Conservation (phyloP, 1,284 basidiomycete species). For the Cutaneotrichosporon spelunceum region DNA sequence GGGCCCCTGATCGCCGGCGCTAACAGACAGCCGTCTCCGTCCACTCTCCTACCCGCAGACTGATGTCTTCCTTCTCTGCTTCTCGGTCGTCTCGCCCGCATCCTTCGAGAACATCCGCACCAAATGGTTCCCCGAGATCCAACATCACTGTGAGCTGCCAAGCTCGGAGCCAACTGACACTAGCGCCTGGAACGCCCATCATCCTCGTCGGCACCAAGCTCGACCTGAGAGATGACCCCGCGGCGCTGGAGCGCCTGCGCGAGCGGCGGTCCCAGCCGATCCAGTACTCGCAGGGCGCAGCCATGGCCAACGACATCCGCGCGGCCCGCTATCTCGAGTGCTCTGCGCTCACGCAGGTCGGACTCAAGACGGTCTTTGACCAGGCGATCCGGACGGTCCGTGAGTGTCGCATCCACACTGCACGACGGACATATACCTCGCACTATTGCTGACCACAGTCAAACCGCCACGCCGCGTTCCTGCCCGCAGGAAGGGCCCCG, state of each 20-base stretch:
- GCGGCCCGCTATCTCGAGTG: conserved; percentile 50
- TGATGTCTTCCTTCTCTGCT: conserved; percentile 98
- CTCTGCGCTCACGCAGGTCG: conserved; percentile 89
- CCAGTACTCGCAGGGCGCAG: conserved; percentile 73
- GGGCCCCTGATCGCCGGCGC: neutral
- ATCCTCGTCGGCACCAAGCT: conserved; percentile 97
- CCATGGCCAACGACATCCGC: conserved; percentile 84
- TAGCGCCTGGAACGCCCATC: conserved; percentile 89
- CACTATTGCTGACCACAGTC: conserved; percentile 28
- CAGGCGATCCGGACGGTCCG: conserved; percentile 78
- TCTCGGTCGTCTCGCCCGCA: conserved; percentile 94
- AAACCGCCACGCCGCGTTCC: conserved; percentile 46
- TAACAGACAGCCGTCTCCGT: conserved; percentile 73
- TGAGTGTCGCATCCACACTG: conserved; percentile 56
- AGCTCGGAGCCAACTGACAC: conserved; percentile 64
- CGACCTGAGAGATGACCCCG: conserved; percentile 91
- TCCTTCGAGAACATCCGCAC: conserved; percentile 98
- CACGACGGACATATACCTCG: neutral
- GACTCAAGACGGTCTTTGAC: conserved; percentile 93
- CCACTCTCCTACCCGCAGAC: conserved; percentile 99
- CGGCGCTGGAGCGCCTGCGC: conserved; percentile 84
- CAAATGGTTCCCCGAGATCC: conserved; percentile 60
- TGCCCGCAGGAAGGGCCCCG: conserved; percentile 41
- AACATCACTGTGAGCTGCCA: conserved; percentile 56
- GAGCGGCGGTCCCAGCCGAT: conserved; percentile 96